phyloP scores from a whole-genome alignment of 768 basidiomycete genomes.

The Pseudohyphozyma bogoriensis region DNA sequence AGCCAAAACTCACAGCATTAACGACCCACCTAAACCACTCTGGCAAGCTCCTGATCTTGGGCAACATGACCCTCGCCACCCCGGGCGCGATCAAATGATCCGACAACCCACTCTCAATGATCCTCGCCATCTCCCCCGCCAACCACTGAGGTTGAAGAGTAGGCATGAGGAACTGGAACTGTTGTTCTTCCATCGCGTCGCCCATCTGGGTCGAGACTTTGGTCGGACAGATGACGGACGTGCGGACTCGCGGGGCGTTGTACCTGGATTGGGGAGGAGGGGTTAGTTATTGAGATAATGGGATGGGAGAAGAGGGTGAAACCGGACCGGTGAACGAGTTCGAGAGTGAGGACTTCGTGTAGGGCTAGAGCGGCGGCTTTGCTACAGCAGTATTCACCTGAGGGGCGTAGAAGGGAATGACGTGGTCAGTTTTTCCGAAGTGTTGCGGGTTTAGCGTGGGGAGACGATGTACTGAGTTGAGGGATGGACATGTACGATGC shows the following conservation, averaged over 20 bases:
- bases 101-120: constrained; percentile 15
- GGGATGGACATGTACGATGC: constrained; percentile 18
- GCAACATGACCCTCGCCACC: constrained; percentile 7
- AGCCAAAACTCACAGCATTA: neutral
- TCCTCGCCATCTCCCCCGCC: constrained; percentile 11
- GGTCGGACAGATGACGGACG: constrained; percentile 22
- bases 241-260: constrained; percentile 23
- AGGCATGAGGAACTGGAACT: constrained; percentile 1
- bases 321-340: constrained; percentile 14
- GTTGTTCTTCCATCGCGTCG: constrained; percentile 11
- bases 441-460: too few species aligned
- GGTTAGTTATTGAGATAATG: too few species aligned
- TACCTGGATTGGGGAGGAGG: neutral
- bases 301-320: neutral
- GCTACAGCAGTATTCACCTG: constrained; percentile 19
- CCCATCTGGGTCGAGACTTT: constrained; percentile 23
- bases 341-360: constrained; percentile 17
- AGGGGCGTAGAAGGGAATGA: rapidly evolving
- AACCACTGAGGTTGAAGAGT: constrained; percentile 14
- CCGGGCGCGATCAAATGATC: constrained; percentile 23
- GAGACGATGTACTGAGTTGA: constrained; percentile 4
- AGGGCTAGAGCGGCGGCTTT: constrained; percentile 21
- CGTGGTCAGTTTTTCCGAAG: neutral
- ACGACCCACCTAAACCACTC: constrained; percentile 19
- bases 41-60: constrained; percentile 8